These are phyloP conservation scores for Anaeromyces robustus DNA, from an alignment of 192 early-diverging fungal genomes.

Conservation along the genomic window DNA sequence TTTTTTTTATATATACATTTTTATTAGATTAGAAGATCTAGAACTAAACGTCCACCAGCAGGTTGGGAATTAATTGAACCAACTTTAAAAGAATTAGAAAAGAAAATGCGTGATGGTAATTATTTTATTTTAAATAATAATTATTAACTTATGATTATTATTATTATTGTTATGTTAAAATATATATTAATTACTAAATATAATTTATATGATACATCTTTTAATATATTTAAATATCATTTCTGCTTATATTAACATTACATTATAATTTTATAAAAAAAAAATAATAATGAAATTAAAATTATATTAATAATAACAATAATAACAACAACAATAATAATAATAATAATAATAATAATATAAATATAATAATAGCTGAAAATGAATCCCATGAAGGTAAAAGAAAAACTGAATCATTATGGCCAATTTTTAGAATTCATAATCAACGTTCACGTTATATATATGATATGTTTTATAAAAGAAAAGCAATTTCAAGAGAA, in stretches of 20 bases:
- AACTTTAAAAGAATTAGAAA: conserved; percentile 71
- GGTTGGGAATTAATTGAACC: conserved; percentile 95
- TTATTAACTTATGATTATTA: too few relatives aligned
- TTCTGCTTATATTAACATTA: too few relatives aligned
- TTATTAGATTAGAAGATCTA: conserved; percentile 58
- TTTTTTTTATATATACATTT: conserved; percentile 3
- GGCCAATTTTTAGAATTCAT: conserved; percentile 90
- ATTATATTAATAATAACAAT: too few relatives aligned
- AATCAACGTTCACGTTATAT: conserved; percentile 95
- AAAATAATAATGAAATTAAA: too few relatives aligned
- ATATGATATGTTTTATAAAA: conserved; percentile 92
- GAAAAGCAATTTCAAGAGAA: conserved; percentile 79
- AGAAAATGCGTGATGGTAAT: conserved; percentile 88
- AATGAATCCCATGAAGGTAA: conserved; percentile 88
- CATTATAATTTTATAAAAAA: too few relatives aligned
- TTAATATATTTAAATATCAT: too few relatives aligned
- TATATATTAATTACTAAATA: too few relatives aligned
- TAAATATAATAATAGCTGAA: conserved; percentile 56
- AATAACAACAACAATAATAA: too few relatives aligned
- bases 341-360: too few relatives aligned
- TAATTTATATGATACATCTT: too few relatives aligned
- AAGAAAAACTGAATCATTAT: conserved; percentile 77
- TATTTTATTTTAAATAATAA: background rate
- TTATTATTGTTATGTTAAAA: too few relatives aligned
- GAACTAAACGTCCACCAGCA: conserved; percentile 76